Evolutionary conservation across 73 alveolate species (phyloP).

Genomic region (Paramecium sonneborni): DNA sequence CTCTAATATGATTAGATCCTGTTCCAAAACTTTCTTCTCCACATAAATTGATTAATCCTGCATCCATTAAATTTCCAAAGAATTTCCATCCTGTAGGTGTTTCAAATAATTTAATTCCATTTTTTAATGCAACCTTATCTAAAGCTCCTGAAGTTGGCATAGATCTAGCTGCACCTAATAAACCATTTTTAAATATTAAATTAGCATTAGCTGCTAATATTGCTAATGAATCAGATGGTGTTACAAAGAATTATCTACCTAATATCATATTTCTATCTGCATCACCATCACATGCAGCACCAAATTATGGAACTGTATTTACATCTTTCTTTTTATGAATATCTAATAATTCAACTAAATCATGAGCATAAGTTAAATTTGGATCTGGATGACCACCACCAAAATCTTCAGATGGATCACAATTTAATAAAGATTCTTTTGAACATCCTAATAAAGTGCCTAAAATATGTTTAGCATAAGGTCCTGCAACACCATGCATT

Average conservation of each 20-base stretch:
- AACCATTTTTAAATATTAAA: slow-evolving; percentile 85
- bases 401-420: slow-evolving; percentile 94
- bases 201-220: slow-evolving; percentile 92
- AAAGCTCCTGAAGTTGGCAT: slow-evolving; percentile 99
- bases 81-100: slow-evolving; percentile 99
- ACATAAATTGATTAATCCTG: slow-evolving; percentile 91
- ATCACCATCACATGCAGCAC: slow-evolving; percentile 99
- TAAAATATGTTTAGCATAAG: slow-evolving; percentile 94
- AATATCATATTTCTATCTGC: slow-evolving; percentile 99
- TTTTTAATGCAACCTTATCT: slow-evolving; percentile 95
- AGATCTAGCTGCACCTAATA: slow-evolving; percentile 98
- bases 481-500: slow-evolving; percentile 98
- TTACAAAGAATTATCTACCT: slow-evolving; percentile 97
- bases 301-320: slow-evolving; percentile 86
- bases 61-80: slow-evolving; percentile 99
- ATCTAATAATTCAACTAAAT: slow-evolving; percentile 90
- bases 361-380: slow-evolving; percentile 95
- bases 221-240: slow-evolving; percentile 99
- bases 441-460: slow-evolving; percentile 86
- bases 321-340: slow-evolving; percentile 67
- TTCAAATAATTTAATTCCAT: slow-evolving; percentile 88
- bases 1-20: slow-evolving; percentile 98
- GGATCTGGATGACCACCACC: slow-evolving; percentile 99
- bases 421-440: slow-evolving; percentile 73
- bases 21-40: slow-evolving; percentile 99